Evolutionary conservation across 2,329 filamentous ascomycete species (phyloP), one percentile per base, ranked within the genome.

Genomic region (Aaosphaeria arxii): DNA sequence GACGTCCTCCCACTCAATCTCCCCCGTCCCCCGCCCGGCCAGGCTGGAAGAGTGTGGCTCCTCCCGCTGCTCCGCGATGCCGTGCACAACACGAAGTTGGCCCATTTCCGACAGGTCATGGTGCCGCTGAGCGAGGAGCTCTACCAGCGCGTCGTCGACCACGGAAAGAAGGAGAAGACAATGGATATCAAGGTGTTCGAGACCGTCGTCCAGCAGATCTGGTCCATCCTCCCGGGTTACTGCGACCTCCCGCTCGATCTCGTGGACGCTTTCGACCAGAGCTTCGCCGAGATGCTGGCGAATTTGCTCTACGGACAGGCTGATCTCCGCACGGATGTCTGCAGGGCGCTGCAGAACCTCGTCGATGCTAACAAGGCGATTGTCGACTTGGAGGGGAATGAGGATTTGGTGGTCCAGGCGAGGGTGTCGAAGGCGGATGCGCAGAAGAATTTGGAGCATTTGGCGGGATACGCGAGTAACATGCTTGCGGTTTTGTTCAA

Each of bases 101-200:
- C 80, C 1, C 91, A 96, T 69, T 99, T 99, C 78, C 86, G 85
- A 58, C 76, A 79, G 3, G 90, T 95, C 62, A 85, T 99, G 70
- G 84, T 96, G 5, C 91, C 94, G 11, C 76, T 99, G 28, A 97
- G 92, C 66, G 88, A 96, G 67, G 74, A 82, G 43, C 88, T 99
- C 78, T 96, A 92, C 69, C 89, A 97, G 67, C 85, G 83, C 56
- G 88, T 97, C 5, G 76, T 96, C 42, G 87, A 95, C 52, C 88
- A 95, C 60, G 89, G 88, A 11, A 76, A 82, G 24, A 84, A 83
- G 11, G 88, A 92, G 64, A 96, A 96, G 78, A 94, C 90, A 0
- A 91, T 96, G 81, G 91, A 97, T 69, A 82, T 94, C 65, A 99
- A 99, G 77, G 95, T 99, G 50, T 99, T 94, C 67, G 92, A 99